phyloP scores from a whole-genome alignment of 768 basidiomycete species.

The Melanogaster broomeanus region DNA sequence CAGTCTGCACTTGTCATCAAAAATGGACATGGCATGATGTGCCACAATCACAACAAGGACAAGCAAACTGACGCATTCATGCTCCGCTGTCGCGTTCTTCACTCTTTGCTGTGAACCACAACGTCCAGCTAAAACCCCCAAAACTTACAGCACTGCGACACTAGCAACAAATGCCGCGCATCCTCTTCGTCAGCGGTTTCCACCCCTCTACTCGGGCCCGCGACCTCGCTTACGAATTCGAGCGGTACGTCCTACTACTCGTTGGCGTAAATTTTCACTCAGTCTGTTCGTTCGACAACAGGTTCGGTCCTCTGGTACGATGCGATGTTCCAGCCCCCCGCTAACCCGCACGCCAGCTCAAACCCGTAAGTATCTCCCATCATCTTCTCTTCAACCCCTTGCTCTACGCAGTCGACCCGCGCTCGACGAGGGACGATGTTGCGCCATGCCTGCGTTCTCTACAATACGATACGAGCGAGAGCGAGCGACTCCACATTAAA shows the following conservation, averaged over 20 bases:
- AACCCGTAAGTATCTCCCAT: conserved; percentile 72
- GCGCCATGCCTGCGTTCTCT: conserved; percentile 24
- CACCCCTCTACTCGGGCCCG: conserved; percentile 80
- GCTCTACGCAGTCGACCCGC: conserved; percentile 40
- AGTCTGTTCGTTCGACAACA: conserved; percentile 30
- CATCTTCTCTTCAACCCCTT: conserved; percentile 29
- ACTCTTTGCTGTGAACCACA: conserved; percentile 27
- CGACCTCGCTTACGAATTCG: conserved; percentile 85
- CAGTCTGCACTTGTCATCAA: too few species aligned
- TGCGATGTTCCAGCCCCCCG: conserved; percentile 91
- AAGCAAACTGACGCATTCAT: conserved; percentile 29
- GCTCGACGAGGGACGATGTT: conserved; percentile 33
- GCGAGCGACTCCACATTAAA: conserved; percentile 21
- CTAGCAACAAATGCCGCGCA: conserved; percentile 67
- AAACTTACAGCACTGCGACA: background rate
- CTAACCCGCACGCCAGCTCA: conserved; percentile 67
- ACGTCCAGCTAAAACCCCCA: conserved; percentile 1
- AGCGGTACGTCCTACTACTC: conserved; percentile 53
- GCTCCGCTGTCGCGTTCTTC: conserved; percentile 26
- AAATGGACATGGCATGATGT: background rate
- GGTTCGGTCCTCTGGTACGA: conserved; percentile 80
- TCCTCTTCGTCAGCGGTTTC: conserved; percentile 86
- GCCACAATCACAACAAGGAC: conserved; percentile 41
- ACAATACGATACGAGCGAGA: conserved; percentile 30
- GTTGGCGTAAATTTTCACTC: conserved; percentile 4